Evolutionary conservation across 2,329 filamentous ascomycete genomes (phyloP), one percentile per base, ranked within the genome.

Genomic region (Xylariaceae sp.): DNA sequence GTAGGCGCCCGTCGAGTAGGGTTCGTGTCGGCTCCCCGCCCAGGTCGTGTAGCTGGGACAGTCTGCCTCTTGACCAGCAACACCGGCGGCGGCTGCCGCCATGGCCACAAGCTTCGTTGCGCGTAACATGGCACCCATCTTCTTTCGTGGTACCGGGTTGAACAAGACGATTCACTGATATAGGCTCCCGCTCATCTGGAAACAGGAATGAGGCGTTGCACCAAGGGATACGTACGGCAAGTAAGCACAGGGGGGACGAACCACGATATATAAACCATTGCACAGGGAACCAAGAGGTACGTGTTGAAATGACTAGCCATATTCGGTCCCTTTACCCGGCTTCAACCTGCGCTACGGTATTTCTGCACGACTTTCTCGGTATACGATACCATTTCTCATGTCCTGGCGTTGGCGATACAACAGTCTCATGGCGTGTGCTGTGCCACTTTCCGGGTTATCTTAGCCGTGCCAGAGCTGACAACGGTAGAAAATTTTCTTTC

Each of bases 31-130:
- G 39, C 54, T 55, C 10, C 66, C 64, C 4, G 72, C 70, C 57
- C 70, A 72, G n/a, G 57, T 65, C 23, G 70, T 63, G 56, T 73
- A 74, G 57, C 67, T 67, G 5, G 69, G 67, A 60, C 73, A 75
- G 55, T 30, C 48, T 30, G 57, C 37, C 3, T 55, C 64, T 6
- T 48, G 34, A 17, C 60, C 60, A 17, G 56, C 39, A 2, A 63
- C 57, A 2, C 55, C 47, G 5, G 51, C 30, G 37, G 50, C 54
- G 15, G 58, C 45, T 30, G 49, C 56, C 6, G 51, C 45, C 9
- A 47, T 50, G 30, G 56, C 55, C 48, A 54, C 49, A 23, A 64
- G 48, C 8, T 42, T 51, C 37, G 58, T 57, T 48, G 49, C 53
- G 35, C 54, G 51, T 53, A 53, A 35, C 62, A 64, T 64, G 18